These are phyloP conservation scores for Picea glauca DNA, from an alignment of 75 land plant genomes.

Conservation along the genomic window DNA sequence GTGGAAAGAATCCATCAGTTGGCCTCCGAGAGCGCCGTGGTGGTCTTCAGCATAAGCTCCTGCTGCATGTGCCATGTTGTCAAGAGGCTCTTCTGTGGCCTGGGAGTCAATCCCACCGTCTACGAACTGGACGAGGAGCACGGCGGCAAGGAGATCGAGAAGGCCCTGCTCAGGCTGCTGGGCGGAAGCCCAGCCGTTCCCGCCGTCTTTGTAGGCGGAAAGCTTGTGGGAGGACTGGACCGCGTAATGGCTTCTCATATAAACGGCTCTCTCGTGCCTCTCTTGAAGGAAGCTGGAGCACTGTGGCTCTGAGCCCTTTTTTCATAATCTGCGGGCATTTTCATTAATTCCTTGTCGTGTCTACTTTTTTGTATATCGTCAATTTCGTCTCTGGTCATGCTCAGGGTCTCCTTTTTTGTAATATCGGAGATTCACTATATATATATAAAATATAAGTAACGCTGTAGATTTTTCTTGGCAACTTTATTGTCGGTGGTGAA, in stretches of 20 bases:
- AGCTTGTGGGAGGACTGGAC: constrained; percentile 58
- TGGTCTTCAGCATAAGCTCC: constrained; percentile 47
- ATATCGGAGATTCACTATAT: too few relatives aligned
- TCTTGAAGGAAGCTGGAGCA: constrained; percentile 62
- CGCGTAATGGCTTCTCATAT: constrained; percentile 59
- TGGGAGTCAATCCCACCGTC: constrained; percentile 63
- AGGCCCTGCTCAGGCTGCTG: constrained; percentile 28
- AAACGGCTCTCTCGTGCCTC: constrained; percentile 58
- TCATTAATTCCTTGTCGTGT: too few relatives aligned
- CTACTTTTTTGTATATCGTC: too few relatives aligned
- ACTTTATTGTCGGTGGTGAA: too few relatives aligned
- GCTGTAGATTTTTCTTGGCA: too few relatives aligned
- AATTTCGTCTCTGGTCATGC: too few relatives aligned
- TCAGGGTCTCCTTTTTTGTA: too few relatives aligned
- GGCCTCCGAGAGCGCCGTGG: constrained; percentile 52
- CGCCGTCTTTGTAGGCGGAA: constrained; percentile 70
- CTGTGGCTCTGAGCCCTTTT: constrained; percentile 51
- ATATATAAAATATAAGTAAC: too few relatives aligned
- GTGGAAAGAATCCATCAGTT: constrained; percentile 37
- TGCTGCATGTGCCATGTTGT: constrained; percentile 69
- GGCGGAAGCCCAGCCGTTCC: constrained; percentile 41
- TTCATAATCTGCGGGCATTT: too few relatives aligned
- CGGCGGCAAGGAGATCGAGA: constrained; percentile 53
- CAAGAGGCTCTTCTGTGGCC: constrained; percentile 46
- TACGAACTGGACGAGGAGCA: constrained; percentile 61